Evolutionary conservation across 2,329 filamentous ascomycete genomes (phyloP).

Genomic region (Epichloe uncinata): DNA sequence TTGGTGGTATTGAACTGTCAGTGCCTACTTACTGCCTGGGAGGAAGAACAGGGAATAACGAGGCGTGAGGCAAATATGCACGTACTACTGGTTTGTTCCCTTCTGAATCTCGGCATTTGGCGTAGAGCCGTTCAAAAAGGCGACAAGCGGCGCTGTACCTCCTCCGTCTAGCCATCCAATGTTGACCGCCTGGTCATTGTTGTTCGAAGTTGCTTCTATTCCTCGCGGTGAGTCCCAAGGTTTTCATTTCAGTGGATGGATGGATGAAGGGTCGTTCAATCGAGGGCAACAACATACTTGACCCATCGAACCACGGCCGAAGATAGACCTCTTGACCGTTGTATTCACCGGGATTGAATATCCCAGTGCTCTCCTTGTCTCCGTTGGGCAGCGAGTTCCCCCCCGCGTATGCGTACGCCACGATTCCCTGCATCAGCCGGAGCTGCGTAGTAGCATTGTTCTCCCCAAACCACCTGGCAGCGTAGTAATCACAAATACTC

Average conservation of each 20-base stretch:
- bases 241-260: neutral
- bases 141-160: constrained; percentile 12
- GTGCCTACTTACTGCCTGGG: neutral
- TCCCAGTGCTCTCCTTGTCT: constrained; percentile 13
- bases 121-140: constrained; percentile 13
- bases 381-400: constrained; percentile 8
- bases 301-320: constrained; percentile 18
- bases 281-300: constrained; percentile 8
- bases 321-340: constrained; percentile 12
- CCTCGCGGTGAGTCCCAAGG: neutral
- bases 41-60: neutral
- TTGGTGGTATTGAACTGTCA: neutral
- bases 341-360: constrained; percentile 16
- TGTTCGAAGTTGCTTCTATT: constrained; percentile 13
- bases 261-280: neutral
- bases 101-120: constrained; percentile 10
- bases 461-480: constrained; percentile 11
- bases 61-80: neutral
- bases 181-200: constrained; percentile 13
- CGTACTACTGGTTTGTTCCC: constrained; percentile 18
- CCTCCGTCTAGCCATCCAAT: constrained; percentile 21
- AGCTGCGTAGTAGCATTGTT: constrained; percentile 14
- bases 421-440: constrained; percentile 16
- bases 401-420: constrained; percentile 18
- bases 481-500: constrained; percentile 20